Evolutionary conservation across 495 filamentous ascomycete species (phyloP).

Genomic region (Neurospora discreta): DNA sequence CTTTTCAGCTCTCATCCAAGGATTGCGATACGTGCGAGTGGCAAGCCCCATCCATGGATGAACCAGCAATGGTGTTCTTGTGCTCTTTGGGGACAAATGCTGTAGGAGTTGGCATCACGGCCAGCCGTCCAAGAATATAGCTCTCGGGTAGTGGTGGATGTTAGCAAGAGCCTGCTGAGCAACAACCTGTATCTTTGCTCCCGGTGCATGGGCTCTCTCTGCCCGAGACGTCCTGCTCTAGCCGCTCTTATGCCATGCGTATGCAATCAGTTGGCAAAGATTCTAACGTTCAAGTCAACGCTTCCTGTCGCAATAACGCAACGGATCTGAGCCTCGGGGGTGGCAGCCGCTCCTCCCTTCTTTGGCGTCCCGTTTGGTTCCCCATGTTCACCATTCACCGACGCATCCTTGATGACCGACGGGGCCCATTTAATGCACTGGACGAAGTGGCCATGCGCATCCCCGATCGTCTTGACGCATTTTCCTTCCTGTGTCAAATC

Average conservation of each 20-base stretch:
- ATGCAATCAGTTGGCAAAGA: slow-evolving; percentile 42
- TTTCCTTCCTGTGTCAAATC: slow-evolving; percentile 84
- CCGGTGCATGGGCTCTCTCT: not conserved
- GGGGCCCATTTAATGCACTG: slow-evolving; percentile 91
- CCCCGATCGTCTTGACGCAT: slow-evolving; percentile 70
- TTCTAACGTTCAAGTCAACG: slow-evolving; percentile 48
- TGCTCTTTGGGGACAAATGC: not conserved
- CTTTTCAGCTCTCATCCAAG: not conserved
- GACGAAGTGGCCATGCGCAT: slow-evolving; percentile 80
- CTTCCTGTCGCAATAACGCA: slow-evolving; percentile 55
- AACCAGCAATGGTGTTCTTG: not conserved
- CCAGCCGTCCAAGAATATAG: not conserved
- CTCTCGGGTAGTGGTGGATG: not conserved
- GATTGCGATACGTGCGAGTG: not conserved
- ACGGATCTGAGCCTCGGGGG: slow-evolving; percentile 37
- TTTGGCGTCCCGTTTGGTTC: slow-evolving; percentile 35
- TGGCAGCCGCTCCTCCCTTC: slow-evolving; percentile 24
- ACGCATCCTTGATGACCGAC: slow-evolving; percentile 48
- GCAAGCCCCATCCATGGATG: not conserved
- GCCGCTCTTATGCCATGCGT: not conserved
- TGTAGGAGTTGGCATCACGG: not conserved
- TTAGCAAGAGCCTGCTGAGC: not conserved
- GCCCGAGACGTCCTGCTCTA: not conserved
- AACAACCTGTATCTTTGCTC: not conserved
- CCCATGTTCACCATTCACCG: slow-evolving; percentile 45